phyloP scores from a whole-genome alignment of 495 filamentous ascomycete genomes.

The Tirmania nivea region DNA sequence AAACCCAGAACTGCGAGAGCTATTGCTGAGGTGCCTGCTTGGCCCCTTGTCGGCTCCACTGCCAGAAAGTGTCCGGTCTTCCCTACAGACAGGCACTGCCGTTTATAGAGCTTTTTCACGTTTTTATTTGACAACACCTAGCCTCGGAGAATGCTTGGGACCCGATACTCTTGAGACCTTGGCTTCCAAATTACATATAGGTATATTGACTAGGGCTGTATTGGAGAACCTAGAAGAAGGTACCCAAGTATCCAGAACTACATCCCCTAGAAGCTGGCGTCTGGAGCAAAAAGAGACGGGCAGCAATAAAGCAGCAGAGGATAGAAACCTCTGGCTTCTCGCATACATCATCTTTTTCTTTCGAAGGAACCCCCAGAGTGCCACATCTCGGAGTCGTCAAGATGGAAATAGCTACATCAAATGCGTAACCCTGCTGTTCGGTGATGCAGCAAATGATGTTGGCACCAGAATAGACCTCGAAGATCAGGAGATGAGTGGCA shows the following conservation, averaged over 20 bases:
- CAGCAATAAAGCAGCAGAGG: slow-evolving; percentile 1
- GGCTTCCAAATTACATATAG: not conserved
- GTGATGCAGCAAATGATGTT: slow-evolving; percentile 38
- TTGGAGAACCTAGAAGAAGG: not conserved
- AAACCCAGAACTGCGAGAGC: not conserved
- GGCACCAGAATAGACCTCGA: slow-evolving; percentile 33
- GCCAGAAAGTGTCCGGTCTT: not conserved
- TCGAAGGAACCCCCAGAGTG: slow-evolving; percentile 26
- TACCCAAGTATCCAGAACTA: not conserved
- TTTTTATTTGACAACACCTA: slow-evolving; percentile 31
- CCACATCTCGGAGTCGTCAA: slow-evolving; percentile 21
- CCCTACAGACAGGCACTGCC: not conserved
- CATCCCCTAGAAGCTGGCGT: not conserved
- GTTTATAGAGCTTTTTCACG: slow-evolving; percentile 36
- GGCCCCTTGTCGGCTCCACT: not conserved
- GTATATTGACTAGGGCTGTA: not conserved
- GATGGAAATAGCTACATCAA: slow-evolving; percentile 34
- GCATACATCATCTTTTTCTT: slow-evolving; percentile 55
- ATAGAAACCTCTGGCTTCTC: slow-evolving; percentile 47
- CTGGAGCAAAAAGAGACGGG: not conserved
- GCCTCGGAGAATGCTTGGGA: slow-evolving; percentile 25
- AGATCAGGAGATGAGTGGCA: slow-evolving; percentile 20
- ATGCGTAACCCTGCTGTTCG: slow-evolving; percentile 44
- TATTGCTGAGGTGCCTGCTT: not conserved
- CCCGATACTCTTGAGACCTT: slow-evolving; percentile 24